Evolutionary conservation across 371 early-diverging fungal species (phyloP), one percentile per base, ranked within the genome.

Genomic region (Amoeboaphelidium occidentale): DNA sequence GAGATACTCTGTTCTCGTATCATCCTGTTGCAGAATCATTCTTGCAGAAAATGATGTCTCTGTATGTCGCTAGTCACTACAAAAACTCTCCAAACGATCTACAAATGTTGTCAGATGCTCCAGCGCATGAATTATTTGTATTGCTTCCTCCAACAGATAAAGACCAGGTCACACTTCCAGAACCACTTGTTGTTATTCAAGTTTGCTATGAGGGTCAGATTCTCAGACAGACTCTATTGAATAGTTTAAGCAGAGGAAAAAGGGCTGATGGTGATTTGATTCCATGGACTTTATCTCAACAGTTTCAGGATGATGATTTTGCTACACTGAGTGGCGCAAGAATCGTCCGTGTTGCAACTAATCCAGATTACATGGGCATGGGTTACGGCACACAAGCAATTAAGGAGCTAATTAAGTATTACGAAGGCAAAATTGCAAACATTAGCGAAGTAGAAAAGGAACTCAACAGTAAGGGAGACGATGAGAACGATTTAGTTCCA

Each of bases 31-130:
- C 86, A 25, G 98, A 98, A 62, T 78, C 80, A 1, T 90, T 98
- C 62, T 67, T 99, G 69, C 90, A 90, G 58, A 78, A 84, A 51
- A 86, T 98, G 79, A 84, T 96, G 82, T 75, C 82, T 14, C 63
- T 98, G 42, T 97, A 97, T 58, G 92, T 92, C 25, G 81, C 94
- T 23, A 84, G 90, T 54, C 99, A 99, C 61, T 99, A 99, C 75
- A 99, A 93, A 70, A 99, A 98, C 68, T 81, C 84, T 32, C 98
- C 98, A 47, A 92, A 99, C 65, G 99, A 99, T 64, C 63, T 99
- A 59, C 93, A 97, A 65, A 70, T 93, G 49, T 70, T 97, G 71
- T 86, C 86, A 66, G 98, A 99, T 57, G 92, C 92, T 0, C 93
- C 93, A n/a, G 90, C 90, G 1, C 97, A 97, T 65, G 85, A 89